Evolutionary conservation across 768 basidiomycete genomes (phyloP).

Genomic region (Russula earlei): DNA sequence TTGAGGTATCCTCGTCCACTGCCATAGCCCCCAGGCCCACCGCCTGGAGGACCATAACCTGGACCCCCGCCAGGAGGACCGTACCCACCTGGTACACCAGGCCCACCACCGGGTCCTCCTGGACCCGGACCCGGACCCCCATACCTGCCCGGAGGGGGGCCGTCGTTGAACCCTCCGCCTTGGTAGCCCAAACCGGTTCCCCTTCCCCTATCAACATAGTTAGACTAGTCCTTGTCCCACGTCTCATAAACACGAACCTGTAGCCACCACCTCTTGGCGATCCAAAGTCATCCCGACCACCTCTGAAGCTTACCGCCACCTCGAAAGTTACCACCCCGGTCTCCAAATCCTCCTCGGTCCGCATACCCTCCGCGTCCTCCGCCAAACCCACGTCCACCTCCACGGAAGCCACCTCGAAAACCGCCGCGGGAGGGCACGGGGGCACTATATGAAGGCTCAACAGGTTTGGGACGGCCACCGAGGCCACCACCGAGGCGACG

Average conservation of each 20-base stretch:
- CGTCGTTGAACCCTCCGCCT: slow-evolving; percentile 20
- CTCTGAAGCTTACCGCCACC: slow-evolving; percentile 25
- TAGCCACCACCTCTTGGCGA: slow-evolving; percentile 24
- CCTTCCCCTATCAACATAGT: slow-evolving; percentile 7
- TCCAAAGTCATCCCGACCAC: slow-evolving; percentile 22
- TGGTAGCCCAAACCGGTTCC: slow-evolving; percentile 22
- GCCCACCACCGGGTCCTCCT: slow-evolving; percentile 28
- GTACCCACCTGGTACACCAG: slow-evolving; percentile 34
- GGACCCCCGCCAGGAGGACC: slow-evolving; percentile 34
- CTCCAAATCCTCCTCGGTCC: slow-evolving; percentile 25
- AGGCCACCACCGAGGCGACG: slow-evolving; percentile 93
- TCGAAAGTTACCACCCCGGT: slow-evolving; percentile 20
- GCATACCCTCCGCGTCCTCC: slow-evolving; percentile 25
- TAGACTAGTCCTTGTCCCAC: not conserved
- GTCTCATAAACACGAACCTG: slow-evolving; percentile 14
- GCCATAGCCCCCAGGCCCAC: slow-evolving; percentile 30
- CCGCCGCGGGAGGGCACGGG: slow-evolving; percentile 24
- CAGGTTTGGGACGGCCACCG: slow-evolving; percentile 93
- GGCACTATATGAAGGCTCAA: slow-evolving; percentile 25
- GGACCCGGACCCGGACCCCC: slow-evolving; percentile 30
- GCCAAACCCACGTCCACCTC: slow-evolving; percentile 28
- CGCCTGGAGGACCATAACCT: slow-evolving; percentile 22
- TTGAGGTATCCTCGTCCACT: slow-evolving; percentile 58
- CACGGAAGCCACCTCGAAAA: slow-evolving; percentile 25
- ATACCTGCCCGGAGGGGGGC: slow-evolving; percentile 35